These are phyloP conservation scores for Fusarium sulawesiense DNA, from an alignment of 2,329 filamentous ascomycete genomes.

Conservation along the genomic window DNA sequence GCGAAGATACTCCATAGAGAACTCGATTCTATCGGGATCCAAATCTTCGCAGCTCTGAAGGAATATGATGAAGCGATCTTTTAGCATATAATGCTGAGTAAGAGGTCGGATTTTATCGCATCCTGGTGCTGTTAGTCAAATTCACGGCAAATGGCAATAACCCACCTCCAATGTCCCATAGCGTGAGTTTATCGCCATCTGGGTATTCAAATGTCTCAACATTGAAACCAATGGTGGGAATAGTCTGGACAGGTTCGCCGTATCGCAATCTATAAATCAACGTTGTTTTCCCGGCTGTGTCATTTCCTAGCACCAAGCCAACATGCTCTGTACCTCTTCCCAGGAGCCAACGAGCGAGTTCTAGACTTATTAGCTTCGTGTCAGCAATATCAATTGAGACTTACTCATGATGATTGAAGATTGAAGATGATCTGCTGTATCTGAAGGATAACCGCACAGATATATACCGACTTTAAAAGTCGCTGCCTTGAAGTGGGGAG, in stretches of 20 bases:
- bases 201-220: conserved; percentile 75
- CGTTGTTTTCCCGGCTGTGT: conserved; percentile 75
- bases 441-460: background rate
- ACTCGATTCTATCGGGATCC: conserved; percentile 37
- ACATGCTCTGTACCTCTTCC: conserved; percentile 32
- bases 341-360: conserved; percentile 41
- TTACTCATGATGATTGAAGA: conserved; percentile 33
- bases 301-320: conserved; percentile 41
- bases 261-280: conserved; percentile 86
- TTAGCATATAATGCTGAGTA: conserved; percentile 43
- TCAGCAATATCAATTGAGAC: background rate
- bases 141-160: rapidly evolving
- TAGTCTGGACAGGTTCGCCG: conserved; percentile 91
- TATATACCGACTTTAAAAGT: conserved; percentile 3
- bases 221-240: conserved; percentile 96
- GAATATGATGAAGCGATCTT: conserved; percentile 46
- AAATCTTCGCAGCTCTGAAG: conserved; percentile 46
- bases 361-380: conserved; percentile 16
- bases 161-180: conserved; percentile 49
- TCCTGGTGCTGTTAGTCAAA: conserved; percentile 23
- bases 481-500: conserved; percentile 42
- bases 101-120: conserved; percentile 47
- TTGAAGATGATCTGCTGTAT: background rate
- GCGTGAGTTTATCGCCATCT: conserved; percentile 33
- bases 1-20: conserved; percentile 46